These are phyloP conservation scores for Suillus placidus DNA, from an alignment of 768 basidiomycete genomes.

Conservation along the genomic window DNA sequence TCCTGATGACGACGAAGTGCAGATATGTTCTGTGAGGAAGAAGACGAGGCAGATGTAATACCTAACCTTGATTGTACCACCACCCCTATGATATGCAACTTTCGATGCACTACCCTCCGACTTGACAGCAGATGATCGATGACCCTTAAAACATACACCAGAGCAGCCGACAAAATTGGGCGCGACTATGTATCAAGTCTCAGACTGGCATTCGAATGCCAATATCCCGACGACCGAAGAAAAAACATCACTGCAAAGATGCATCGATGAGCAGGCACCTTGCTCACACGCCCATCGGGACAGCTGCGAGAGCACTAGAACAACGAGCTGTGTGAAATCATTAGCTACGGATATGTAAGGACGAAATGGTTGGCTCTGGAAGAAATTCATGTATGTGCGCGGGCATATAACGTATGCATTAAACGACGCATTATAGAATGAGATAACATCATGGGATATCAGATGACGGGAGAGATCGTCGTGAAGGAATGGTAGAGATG, in stretches of 20 bases:
- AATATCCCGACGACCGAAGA: background rate
- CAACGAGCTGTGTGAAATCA: background rate
- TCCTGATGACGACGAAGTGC: background rate
- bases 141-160: constrained; percentile 81
- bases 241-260: background rate
- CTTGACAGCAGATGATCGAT: constrained; percentile 79
- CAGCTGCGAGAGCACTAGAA: background rate
- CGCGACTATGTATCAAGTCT: background rate
- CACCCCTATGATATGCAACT: background rate
- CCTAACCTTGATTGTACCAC: background rate
- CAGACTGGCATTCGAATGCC: background rate
- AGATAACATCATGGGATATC: background rate
- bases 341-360: background rate
- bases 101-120: constrained; percentile 56
- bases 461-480: background rate
- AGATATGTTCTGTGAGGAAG: background rate
- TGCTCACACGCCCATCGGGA: background rate
- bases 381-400: background rate
- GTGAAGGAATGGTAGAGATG: background rate
- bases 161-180: constrained; percentile 54
- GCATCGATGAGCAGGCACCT: background rate
- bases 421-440: background rate
- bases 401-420: background rate
- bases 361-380: background rate
- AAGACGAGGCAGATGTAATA: background rate